Conservation (phyloP, 371 early-diverging fungal genomes). For the Sporodiniella umbellata region DNA sequence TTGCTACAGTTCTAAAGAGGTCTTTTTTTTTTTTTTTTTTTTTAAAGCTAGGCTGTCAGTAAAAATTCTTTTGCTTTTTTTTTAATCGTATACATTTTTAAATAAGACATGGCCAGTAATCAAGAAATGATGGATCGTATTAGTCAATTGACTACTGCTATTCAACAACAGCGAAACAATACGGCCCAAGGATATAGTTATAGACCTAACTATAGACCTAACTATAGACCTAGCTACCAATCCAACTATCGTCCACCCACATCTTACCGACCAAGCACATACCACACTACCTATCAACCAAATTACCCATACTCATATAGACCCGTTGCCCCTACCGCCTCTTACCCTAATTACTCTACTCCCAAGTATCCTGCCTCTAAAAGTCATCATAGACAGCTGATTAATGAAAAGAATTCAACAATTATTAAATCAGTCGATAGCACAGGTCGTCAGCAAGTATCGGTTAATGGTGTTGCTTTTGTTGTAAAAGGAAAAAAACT, state of each 20-base stretch:
- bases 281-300: not conserved
- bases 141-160: slow-evolving; percentile 32
- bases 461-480: slow-evolving; percentile 41
- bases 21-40: no score
- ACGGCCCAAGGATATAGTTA: slow-evolving; percentile 1
- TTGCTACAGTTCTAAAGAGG: no score
- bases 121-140: slow-evolving; percentile 36
- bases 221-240: not conserved
- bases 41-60: no score
- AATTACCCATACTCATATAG: not conserved
- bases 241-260: not conserved
- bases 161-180: slow-evolving; percentile 22
- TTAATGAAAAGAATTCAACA: slow-evolving; percentile 2
- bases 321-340: not conserved
- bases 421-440: slow-evolving; percentile 8
- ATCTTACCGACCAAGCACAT: slow-evolving; percentile 2
- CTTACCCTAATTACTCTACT: no score
- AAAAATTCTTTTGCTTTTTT: no score
- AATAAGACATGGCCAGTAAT: slow-evolving; percentile 20
- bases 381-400: slow-evolving; percentile 14
- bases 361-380: not conserved
- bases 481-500: slow-evolving; percentile 43
- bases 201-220: slow-evolving; percentile 3
- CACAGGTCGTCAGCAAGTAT: slow-evolving; percentile 32
- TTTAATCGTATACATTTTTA: no score